Base-by-base conservation (phyloP, 495 filamentous ascomycete species). In the Xylaria venustula region DNA sequence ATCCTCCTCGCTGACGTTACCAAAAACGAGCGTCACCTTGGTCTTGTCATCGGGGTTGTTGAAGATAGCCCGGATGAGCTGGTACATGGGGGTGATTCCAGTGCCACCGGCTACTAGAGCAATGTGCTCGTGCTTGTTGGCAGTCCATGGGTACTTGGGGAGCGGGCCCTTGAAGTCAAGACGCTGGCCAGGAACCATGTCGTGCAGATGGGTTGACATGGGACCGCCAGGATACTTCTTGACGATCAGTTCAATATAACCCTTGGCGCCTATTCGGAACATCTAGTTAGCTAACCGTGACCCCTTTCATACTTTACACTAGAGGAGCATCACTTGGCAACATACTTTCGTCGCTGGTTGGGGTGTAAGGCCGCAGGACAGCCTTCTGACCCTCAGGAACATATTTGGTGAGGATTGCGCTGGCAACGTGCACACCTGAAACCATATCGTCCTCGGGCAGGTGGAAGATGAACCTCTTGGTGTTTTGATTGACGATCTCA, bases 61-160 rank as follows among this genome's bases (percentile, higher is more conserved):
- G 86, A 96, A 94, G 79, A 98, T 96, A 49, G 87, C 80, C 19
- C 89, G 83, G 53, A 82, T 52, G 0, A 60, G 37, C 83, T 98
- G 94, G 80, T 88, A 97, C 80, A 85, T 83, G 30, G 94, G 94
- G 34, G 93, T 93, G 70, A 98, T 96, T 52, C 94, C 94, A 4
- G 94, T 98, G 64, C 94, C 94, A 68, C 95, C 94, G 9, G 94
- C 92, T 64, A 98, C 85, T 71, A 98, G 79, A n/a, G 83, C 86
- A 72, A 98, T 87, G 78, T 97, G 93, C 34, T 89, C 77, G 79
- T 98, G 94, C 87, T 96, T 97, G 82, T 98, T 98, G 62, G 90
- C 66, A 41, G 83, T 70, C 92, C 92, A 98, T 23, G 85, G 80
- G 77, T 97, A 98, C 77, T 98, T 98, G 59, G 91, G 90, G 17